Conservation (phyloP, 75 land plant genomes). For the Pinus tabuliformis region DNA sequence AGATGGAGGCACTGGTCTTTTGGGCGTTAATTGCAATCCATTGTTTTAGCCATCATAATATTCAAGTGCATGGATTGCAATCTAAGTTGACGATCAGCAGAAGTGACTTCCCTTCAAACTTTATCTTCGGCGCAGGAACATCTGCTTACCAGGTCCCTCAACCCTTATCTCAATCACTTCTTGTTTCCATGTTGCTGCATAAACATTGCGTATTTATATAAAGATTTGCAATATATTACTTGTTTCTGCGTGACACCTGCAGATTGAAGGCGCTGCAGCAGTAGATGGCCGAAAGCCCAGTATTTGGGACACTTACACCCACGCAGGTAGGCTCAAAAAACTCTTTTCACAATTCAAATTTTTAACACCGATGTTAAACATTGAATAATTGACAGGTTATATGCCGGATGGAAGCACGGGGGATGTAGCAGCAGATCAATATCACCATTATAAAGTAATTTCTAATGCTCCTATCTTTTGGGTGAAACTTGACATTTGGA, state of each 20-base stretch:
- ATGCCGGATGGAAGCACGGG: slow-evolving; percentile 32
- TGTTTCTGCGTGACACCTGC: neutral
- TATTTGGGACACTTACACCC: slow-evolving; percentile 77
- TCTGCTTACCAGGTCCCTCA: slow-evolving; percentile 61
- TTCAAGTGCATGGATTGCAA: too few relatives aligned
- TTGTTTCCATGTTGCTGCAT: too few relatives aligned
- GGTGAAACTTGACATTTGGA: too few relatives aligned
- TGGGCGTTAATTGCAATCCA: too few relatives aligned
- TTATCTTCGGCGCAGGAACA: slow-evolving; percentile 56
- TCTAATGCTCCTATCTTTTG: neutral
- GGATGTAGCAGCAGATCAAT: slow-evolving; percentile 61
- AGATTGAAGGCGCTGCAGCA: slow-evolving; percentile 75
- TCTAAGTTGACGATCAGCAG: slow-evolving; percentile 8
- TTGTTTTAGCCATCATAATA: neutral
- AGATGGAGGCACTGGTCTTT: too few relatives aligned
- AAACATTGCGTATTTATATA: too few relatives aligned
- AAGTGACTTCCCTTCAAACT: slow-evolving; percentile 42
- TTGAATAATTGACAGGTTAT: slow-evolving; percentile 18
- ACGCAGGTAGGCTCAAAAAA: slow-evolving; percentile 22
- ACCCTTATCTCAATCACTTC: too few relatives aligned
- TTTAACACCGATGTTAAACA: neutral
- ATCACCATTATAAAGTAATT: slow-evolving; percentile 75
- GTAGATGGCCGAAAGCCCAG: slow-evolving; percentile 71
- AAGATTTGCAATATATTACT: neutral
- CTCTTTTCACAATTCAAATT: neutral